These are phyloP conservation scores for Rhizophora mangle DNA, from an alignment of 345 rosid species.

Conservation along the genomic window DNA sequence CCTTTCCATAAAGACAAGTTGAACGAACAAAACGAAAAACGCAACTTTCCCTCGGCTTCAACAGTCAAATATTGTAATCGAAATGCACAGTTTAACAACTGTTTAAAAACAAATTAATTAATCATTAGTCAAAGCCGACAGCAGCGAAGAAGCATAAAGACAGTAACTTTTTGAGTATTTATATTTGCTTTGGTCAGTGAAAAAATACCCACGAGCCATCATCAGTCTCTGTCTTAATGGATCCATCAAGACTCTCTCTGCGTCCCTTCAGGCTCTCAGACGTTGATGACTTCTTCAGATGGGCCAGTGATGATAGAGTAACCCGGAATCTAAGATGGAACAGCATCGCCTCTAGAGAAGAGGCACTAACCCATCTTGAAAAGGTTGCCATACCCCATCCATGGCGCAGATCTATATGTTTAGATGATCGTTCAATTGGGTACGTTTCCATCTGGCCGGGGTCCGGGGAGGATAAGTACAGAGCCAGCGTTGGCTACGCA, in stretches of 20 bases:
- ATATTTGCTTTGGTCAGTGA: too few relatives aligned
- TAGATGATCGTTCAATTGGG: slow-evolving; percentile 44
- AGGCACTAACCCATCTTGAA: slow-evolving; percentile 31
- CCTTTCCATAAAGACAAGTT: too few relatives aligned
- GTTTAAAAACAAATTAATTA: too few relatives aligned
- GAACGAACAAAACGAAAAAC: too few relatives aligned
- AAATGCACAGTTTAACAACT: too few relatives aligned
- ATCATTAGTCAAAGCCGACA: too few relatives aligned
- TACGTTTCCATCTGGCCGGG: slow-evolving; percentile 37
- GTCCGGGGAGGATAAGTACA: slow-evolving; percentile 32
- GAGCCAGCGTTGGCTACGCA: slow-evolving; percentile 41
- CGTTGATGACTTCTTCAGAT: slow-evolving; percentile 45
- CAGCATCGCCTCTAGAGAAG: slow-evolving; percentile 34
- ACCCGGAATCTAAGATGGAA: slow-evolving; percentile 45
- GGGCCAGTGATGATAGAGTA: slow-evolving; percentile 44
- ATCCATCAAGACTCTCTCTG: slow-evolving; percentile 40
- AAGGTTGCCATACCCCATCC: slow-evolving; percentile 40
- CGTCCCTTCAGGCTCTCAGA: slow-evolving; percentile 48
- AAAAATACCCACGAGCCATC: too few relatives aligned
- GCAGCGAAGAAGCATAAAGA: too few relatives aligned
- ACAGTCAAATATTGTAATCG: too few relatives aligned
- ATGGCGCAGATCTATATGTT: slow-evolving; percentile 47
- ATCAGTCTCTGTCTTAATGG: slow-evolving; percentile 10
- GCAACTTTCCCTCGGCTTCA: too few relatives aligned
- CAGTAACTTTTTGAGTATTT: too few relatives aligned